Base-by-base conservation (phyloP, 495 filamentous ascomycete species). In the Trichoderma asperelloides region DNA sequence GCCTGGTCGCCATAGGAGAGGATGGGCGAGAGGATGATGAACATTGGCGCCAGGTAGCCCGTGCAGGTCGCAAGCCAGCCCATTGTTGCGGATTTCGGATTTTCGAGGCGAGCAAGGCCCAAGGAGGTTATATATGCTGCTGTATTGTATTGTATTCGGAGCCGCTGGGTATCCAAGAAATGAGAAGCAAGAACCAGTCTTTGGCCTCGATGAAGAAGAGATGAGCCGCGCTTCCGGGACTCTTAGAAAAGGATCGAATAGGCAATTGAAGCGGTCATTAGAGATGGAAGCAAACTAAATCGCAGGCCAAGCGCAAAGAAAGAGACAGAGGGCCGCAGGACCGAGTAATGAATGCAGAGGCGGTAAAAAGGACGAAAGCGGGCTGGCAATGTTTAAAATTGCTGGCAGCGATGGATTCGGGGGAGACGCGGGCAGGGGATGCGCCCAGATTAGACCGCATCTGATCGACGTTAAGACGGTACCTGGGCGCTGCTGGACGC, bases 1-100 rank as follows among this genome's bases (percentile, higher is more conserved):
- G 95, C 97, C 78, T 98, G 93, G 79, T 97, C 93, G 67, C 87
- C 84, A 78, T 97, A 97, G 68, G 90, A 93, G 23, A 93, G 88
- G 40, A 97, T 77, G 28, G 93, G 93, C 23, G 92, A 95, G 40
- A 89, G 82, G 69, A 96, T 83, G 67, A 97, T 84, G 76, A 86
- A 86, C 7, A 81, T 70, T 18, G 84, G 84, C 70, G 84, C 82
- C n/a, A 84, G 71, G 68, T 80, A 79, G 71, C 77, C 78, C 68
- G 81, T 76, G 64, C 84, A 70, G 33, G 76, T 73, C 60, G 75
- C 75, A 25, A 83, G 63, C 74, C 76, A 79, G 63, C 70, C 70
- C 78, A 82, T 80, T 45, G 37, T 74, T 62, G 55, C 55, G 27
- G 55, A 60, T 28, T 15, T 30, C 15, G 25, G 25, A 16, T 33